Conservation (phyloP, 176 grass and related monocot genomes). For the Oryza rufipogon region DNA sequence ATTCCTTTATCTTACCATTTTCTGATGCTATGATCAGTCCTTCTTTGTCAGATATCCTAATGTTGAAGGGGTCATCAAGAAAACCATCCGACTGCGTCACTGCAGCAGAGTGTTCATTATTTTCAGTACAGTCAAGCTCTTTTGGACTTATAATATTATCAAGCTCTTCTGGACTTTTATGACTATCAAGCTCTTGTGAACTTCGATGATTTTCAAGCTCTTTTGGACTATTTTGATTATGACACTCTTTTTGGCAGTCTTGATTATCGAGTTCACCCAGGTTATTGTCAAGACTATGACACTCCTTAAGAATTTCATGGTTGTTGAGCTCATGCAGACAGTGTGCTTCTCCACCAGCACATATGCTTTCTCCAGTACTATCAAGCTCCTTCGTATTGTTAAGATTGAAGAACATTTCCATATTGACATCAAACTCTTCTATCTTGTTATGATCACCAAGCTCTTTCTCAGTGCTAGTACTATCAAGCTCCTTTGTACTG, state of each 20-base stretch:
- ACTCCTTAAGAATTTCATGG: slow-evolving; percentile 5
- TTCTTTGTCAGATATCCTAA: slow-evolving; percentile 41
- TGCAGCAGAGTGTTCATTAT: slow-evolving; percentile 17
- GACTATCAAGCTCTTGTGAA: background rate
- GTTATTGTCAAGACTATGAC: background rate
- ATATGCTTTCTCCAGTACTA: slow-evolving; percentile 26
- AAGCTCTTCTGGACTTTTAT: background rate
- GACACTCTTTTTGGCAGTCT: slow-evolving; percentile 28
- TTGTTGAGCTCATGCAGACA: slow-evolving; percentile 19
- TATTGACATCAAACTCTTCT: slow-evolving; percentile 25
- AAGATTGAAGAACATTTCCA: slow-evolving; percentile 2
- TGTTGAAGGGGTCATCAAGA: slow-evolving; percentile 44
- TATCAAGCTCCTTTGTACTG: slow-evolving; percentile 4
- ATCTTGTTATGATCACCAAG: slow-evolving; percentile 10
- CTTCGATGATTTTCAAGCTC: background rate
- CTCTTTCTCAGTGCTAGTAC: slow-evolving; percentile 25
- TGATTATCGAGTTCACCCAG: slow-evolving; percentile 22
- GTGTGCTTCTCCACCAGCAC: slow-evolving; percentile 28
- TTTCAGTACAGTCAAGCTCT: slow-evolving; percentile 7
- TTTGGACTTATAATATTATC: background rate
- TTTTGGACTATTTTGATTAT: background rate
- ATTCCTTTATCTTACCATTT: slow-evolving; percentile 46
- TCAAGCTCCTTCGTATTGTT: slow-evolving; percentile 20
- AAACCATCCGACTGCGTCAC: slow-evolving; percentile 37
- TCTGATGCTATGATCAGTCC: slow-evolving; percentile 24